Evolutionary conservation across 345 rosid genomes (phyloP).

Genomic region (Boechera stricta): DNA sequence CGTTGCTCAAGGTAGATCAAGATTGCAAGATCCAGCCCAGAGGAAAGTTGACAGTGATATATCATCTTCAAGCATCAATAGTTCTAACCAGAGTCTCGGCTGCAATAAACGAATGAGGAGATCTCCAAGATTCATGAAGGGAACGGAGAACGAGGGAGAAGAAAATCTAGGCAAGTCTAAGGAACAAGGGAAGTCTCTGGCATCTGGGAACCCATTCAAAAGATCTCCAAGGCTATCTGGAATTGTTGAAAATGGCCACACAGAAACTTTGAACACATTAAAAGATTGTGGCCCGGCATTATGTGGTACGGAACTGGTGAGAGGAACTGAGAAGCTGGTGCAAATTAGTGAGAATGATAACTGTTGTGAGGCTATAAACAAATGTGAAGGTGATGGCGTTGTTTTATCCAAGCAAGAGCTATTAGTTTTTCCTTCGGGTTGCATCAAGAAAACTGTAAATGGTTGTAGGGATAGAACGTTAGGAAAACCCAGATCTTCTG

Average conservation of each 20-base stretch:
- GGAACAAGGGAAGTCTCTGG: constrained; percentile 11
- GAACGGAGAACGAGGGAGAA: constrained; percentile 30
- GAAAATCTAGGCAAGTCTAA: constrained; percentile 28
- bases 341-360: constrained; percentile 39
- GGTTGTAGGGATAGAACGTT: constrained; percentile 17
- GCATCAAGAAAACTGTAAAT: constrained; percentile 29
- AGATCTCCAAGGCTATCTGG: constrained; percentile 40
- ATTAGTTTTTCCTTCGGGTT: not conserved
- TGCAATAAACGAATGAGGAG: constrained; percentile 37
- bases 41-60: constrained; percentile 36
- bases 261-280: constrained; percentile 6
- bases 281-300: constrained; percentile 18
- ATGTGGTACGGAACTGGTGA: constrained; percentile 24
- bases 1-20: constrained; percentile 15
- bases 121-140: constrained; percentile 48
- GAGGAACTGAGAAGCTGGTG: constrained; percentile 44
- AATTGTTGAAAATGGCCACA: constrained; percentile 30
- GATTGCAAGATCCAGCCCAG: constrained; percentile 23
- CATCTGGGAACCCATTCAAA: constrained; percentile 22
- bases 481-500: constrained; percentile 24
- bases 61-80: constrained; percentile 17
- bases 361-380: constrained; percentile 22
- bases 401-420: constrained; percentile 28
- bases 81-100: constrained; percentile 16
- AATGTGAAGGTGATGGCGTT: constrained; percentile 28